phyloP scores from a whole-genome alignment of 768 basidiomycete genomes.

The Termitomyces sp. region DNA sequence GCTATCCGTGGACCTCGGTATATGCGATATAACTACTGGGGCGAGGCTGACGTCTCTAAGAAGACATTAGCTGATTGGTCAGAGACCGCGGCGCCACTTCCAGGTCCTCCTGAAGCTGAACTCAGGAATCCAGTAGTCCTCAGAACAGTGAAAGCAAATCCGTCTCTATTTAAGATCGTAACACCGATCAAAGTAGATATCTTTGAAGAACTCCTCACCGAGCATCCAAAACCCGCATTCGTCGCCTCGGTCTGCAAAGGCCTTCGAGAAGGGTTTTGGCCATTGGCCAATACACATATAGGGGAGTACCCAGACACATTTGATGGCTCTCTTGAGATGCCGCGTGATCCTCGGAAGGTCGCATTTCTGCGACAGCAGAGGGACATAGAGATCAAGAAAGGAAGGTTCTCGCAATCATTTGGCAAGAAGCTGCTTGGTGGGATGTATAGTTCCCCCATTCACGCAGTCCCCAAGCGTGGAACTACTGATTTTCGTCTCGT shows the following conservation, averaged over 20 bases:
- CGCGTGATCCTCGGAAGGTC: not conserved
- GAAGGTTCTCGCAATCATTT: slow-evolving; percentile 1
- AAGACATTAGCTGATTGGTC: slow-evolving; percentile 2
- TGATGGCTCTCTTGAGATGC: not conserved
- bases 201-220: not conserved
- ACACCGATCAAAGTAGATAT: slow-evolving; percentile 2
- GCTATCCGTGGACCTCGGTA: not conserved
- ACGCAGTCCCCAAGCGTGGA: slow-evolving; percentile 1
- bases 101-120: not conserved
- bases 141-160: not conserved
- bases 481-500: not conserved
- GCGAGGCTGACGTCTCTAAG: not conserved
- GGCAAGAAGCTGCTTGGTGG: not conserved
- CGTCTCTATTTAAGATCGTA: not conserved
- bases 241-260: slow-evolving; percentile 9
- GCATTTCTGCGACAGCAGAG: slow-evolving; percentile 5
- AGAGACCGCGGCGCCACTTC: not conserved
- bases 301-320: not conserved
- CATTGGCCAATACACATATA: not conserved
- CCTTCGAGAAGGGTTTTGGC: slow-evolving; percentile 8
- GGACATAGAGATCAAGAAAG: slow-evolving; percentile 2
- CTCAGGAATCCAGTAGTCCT: not conserved
- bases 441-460: slow-evolving; percentile 4
- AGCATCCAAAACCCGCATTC: not conserved
- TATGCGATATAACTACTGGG: not conserved